A percentile compares a stretch with the other conserved stretches of the same genome.
Conservation (phyloP, 139 green algal genomes). For the Chlamydomonas schloesseri region DNA sequence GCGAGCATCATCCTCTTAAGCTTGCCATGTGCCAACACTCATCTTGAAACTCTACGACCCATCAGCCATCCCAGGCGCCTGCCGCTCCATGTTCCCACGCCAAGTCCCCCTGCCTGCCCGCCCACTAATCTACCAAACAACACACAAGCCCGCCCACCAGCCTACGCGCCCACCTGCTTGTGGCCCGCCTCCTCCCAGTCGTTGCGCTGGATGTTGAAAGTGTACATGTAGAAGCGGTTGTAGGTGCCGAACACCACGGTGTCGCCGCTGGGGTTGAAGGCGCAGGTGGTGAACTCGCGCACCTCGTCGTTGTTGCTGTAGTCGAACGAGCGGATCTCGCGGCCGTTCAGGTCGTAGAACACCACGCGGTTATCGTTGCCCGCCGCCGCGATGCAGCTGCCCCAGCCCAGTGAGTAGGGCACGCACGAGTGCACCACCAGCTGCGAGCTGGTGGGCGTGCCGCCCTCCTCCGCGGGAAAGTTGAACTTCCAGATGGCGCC, state of each 20-base stretch:
- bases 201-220: conserved; percentile 48
- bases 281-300: conserved; percentile 66
- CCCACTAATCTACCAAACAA: too few species aligned
- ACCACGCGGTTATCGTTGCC: conserved; percentile 81
- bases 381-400: conserved; percentile 64
- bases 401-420: conserved; percentile 79
- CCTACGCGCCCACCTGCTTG: conserved; percentile 49
- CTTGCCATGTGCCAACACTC: too few species aligned
- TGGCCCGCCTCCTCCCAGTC: conserved; percentile 65
- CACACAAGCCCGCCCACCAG: too few species aligned
- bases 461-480: conserved; percentile 72
- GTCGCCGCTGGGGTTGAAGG: conserved; percentile 81
- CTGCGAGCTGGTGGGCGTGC: conserved; percentile 52
- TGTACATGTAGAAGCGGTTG: conserved; percentile 79
- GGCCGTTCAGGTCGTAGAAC: conserved; percentile 76
- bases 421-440: conserved; percentile 73
- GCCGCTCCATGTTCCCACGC: too few species aligned
- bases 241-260: conserved; percentile 77
- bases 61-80: too few species aligned
- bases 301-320: conserved; percentile 65
- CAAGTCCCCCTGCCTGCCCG: too few species aligned
- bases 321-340: conserved; percentile 72
- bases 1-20: too few species aligned
- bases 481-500: conserved; percentile 79
- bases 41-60: too few species aligned